Evolutionary conservation across 805 yeast species (phyloP), one percentile per base, ranked within the genome.

Genomic region (Kregervanrija delftensis): DNA sequence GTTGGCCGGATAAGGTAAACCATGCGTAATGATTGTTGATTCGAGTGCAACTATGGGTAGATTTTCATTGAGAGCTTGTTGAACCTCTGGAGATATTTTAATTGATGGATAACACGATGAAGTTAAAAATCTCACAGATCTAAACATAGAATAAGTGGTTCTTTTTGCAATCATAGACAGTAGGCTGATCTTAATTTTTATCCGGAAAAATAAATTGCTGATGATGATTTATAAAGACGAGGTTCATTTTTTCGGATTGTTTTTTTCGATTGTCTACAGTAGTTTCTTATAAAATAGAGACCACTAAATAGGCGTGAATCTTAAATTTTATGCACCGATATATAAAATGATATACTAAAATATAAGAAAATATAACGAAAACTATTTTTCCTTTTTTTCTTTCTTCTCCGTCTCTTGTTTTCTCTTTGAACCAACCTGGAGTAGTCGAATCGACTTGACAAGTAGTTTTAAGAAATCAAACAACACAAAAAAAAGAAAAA

Each of bases 21-120:
- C 96, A 65, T 88, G 96, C 6, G 96, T 83, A 52, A 89, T 77
- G 55, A 88, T 89, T 8, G 96, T 88, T 16, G 89, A 80, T 58
- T 89, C 96, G 12, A 88, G 67, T 0, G 96, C 82, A 3, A 89
- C 93, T 5, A 88, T 77, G 0, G 96, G 96, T 33, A 50, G 63
- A 14, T 72, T 71, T 3, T 72, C 72, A 11, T 53, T 51, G 13
- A 87, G 54, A 0, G 95, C 95, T 48, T 80, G 79, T 48, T 59
- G 55, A 12, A 88, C 74, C 51, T 85, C 95, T 10, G 61, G 55
- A 6, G 61, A 50, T 5, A 62, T 45, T 2, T 35, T 35, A n/a
- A 56, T 13, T 22, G 28, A 22, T 22, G 28, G 8, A 22, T 22
- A 22, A 22, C 28, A 22, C 6, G 28, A 22, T 17, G 22, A 17